Evolutionary conservation across 2,329 filamentous ascomycete genomes (phyloP).

Genomic region (Chaetomiaceae sp.): DNA sequence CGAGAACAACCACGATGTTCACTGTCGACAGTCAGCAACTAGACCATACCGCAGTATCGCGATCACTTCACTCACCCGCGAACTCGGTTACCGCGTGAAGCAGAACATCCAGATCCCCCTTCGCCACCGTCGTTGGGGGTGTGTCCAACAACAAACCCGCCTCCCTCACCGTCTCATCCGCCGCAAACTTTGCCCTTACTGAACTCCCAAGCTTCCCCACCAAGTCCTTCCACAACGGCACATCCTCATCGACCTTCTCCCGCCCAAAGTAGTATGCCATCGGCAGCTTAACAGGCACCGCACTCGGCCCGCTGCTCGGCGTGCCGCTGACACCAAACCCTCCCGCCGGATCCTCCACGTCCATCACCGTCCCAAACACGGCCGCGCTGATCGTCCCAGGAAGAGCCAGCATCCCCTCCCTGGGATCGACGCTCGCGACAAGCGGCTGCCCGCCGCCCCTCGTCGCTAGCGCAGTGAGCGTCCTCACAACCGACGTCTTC

Average conservation of each 20-base stretch:
- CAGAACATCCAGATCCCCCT: constrained; percentile 66
- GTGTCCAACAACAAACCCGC: constrained; percentile 85
- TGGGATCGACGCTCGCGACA: constrained; percentile 78
- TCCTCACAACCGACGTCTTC: constrained; percentile 77
- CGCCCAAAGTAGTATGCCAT: constrained; percentile 86
- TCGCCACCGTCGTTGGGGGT: constrained; percentile 47
- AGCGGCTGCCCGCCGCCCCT: constrained; percentile 69
- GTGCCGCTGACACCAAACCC: constrained; percentile 91
- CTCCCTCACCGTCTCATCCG: constrained; percentile 65
- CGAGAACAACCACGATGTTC: constrained; percentile 76
- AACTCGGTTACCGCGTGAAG: constrained; percentile 65
- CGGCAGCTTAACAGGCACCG: constrained; percentile 85
- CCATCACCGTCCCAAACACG: constrained; percentile 82
- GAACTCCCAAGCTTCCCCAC: constrained; percentile 73
- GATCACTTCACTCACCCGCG: constrained; percentile 36
- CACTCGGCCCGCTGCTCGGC: constrained; percentile 83
- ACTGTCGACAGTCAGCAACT: constrained; percentile 42
- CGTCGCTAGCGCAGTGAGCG: constrained; percentile 73
- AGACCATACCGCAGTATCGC: background rate
- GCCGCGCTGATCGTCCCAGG: constrained; percentile 80
- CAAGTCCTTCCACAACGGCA: constrained; percentile 66
- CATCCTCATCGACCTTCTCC: constrained; percentile 66
- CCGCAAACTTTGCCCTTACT: constrained; percentile 69
- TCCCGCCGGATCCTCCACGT: constrained; percentile 71
- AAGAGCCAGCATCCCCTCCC: constrained; percentile 71